Evolutionary conservation across 768 basidiomycete genomes (phyloP).

Genomic region (Panaeolus papilionaceus): DNA sequence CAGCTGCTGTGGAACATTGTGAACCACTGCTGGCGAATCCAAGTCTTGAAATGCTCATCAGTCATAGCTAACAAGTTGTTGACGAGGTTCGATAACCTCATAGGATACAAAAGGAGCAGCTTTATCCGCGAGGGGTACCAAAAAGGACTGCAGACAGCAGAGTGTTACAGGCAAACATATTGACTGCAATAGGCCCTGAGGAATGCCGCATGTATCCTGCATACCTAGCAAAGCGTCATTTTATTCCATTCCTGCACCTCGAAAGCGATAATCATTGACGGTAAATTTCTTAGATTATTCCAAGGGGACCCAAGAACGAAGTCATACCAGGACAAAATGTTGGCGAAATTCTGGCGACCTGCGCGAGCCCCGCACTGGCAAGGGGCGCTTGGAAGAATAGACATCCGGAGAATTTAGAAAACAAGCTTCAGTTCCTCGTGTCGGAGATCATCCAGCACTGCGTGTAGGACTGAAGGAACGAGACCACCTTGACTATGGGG

Average conservation of each 20-base stretch:
- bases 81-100: neutral
- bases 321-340: neutral
- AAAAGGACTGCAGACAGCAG: neutral
- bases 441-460: neutral
- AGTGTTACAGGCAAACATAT: neutral
- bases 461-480: too few relatives aligned
- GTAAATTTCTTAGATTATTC: neutral
- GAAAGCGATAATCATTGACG: neutral
- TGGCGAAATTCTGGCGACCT: neutral
- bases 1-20: slow-evolving; percentile 7
- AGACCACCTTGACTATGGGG: too few relatives aligned
- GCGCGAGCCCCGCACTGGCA: neutral
- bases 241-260: neutral
- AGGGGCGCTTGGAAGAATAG: neutral
- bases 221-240: neutral
- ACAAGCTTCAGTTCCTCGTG: neutral
- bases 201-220: neutral
- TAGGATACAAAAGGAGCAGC: neutral
- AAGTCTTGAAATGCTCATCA: slow-evolving; percentile 16
- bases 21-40: slow-evolving; percentile 1
- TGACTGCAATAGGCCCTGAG: neutral
- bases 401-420: neutral
- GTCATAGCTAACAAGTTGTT: slow-evolving; percentile 3
- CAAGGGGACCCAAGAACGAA: neutral
- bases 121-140: neutral